A percentile compares a stretch with the other conserved stretches of the same genome.
Conservation (phyloP, 1,284 basidiomycete genomes). For the Porogramme epimiltina region DNA sequence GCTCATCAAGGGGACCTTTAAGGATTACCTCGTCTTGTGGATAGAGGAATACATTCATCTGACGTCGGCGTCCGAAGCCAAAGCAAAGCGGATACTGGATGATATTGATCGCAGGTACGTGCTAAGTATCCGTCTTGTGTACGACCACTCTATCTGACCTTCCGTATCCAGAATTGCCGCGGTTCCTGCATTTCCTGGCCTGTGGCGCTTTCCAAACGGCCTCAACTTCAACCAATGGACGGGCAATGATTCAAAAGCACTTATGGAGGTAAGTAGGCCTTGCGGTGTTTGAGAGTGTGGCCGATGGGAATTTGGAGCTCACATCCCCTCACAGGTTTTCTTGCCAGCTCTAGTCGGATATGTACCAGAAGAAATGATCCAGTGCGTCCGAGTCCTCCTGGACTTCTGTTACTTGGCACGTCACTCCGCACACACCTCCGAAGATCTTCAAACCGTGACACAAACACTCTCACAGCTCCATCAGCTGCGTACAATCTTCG, state of each 20-base stretch:
- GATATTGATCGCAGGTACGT: conserved; percentile 24
- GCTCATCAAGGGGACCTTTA: conserved; percentile 6
- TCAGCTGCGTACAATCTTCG: conserved; percentile 13
- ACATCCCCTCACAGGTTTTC: conserved; percentile 6
- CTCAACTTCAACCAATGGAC: conserved; percentile 27
- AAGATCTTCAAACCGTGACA: conserved; percentile 2
- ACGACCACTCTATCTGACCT: neutral
- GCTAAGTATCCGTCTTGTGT: neutral
- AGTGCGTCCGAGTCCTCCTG: conserved; percentile 10
- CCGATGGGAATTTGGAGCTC: neutral
- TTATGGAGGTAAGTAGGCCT: conserved; percentile 25
- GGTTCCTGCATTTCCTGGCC: conserved; percentile 8
- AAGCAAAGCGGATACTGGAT: conserved; percentile 2
- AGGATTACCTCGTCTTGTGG: conserved; percentile 24
- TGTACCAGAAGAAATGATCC: conserved; percentile 14
- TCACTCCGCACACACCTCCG: neutral
- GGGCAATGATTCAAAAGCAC: conserved; percentile 24
- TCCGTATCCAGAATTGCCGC: neutral
- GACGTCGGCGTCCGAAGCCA: neutral
- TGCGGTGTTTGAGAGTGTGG: neutral
- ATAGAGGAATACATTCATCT: conserved; percentile 5
- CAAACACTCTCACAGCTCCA: conserved; percentile 7
- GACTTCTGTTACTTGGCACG: conserved; percentile 22
- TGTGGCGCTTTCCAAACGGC: conserved; percentile 13
- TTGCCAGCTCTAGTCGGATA: conserved; percentile 16